Conservation (phyloP, 495 filamentous ascomycete species). For the Polyplosphaeria fusca region DNA sequence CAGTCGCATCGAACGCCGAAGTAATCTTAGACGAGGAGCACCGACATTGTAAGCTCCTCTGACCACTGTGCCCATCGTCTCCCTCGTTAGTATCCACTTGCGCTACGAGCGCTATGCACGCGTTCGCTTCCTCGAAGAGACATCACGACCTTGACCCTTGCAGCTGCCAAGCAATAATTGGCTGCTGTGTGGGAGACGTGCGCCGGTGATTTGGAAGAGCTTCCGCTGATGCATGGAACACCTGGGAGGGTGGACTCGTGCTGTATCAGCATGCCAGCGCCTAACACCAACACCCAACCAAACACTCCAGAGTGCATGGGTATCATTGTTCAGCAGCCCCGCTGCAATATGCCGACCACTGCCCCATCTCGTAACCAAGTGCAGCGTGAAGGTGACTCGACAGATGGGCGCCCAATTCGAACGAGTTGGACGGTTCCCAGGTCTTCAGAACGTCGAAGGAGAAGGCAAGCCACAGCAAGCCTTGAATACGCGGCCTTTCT, state of each 20-base stretch:
- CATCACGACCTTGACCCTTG: neutral
- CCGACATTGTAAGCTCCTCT: too few relatives aligned
- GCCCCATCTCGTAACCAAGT: neutral
- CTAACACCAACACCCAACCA: neutral
- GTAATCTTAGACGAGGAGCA: too few relatives aligned
- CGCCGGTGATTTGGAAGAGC: neutral
- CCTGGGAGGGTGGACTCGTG: neutral
- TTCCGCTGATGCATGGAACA: neutral
- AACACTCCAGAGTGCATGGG: neutral
- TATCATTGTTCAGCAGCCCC: neutral
- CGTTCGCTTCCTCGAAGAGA: neutral
- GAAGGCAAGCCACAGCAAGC: neutral
- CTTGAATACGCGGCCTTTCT: neutral
- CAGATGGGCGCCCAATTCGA: neutral
- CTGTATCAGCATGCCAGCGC: too few relatives aligned
- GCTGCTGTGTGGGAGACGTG: neutral
- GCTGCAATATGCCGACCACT: too few relatives aligned
- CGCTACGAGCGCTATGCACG: conserved; percentile 18
- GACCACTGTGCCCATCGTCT: too few relatives aligned
- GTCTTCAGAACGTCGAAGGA: neutral
- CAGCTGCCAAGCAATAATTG: neutral
- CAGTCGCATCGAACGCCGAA: too few relatives aligned
- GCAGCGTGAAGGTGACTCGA: neutral
- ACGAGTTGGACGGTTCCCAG: neutral
- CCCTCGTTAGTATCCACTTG: too few relatives aligned